A percentile compares a stretch with the other conserved stretches of the same genome.
phyloP scores from a whole-genome alignment of 108 stramenopile species.

The Nitzschia sp. region DNA sequence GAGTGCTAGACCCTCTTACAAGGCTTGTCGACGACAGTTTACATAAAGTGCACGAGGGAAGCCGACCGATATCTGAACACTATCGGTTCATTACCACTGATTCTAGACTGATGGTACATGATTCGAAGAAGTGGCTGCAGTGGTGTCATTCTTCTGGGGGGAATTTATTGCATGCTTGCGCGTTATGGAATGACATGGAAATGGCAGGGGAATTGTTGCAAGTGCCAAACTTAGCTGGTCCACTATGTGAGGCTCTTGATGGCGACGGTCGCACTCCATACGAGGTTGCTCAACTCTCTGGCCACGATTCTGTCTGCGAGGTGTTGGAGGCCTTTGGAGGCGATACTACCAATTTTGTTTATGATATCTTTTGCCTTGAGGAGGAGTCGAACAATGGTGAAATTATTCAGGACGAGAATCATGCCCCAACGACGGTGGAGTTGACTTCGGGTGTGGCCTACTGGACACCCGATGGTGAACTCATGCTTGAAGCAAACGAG shows the following conservation, averaged over 20 bases:
- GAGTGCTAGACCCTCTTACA: constrained; percentile 46
- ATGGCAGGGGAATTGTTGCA: constrained; percentile 35
- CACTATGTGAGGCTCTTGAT: constrained; percentile 34
- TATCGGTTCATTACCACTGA: constrained; percentile 40
- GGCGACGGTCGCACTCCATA: constrained; percentile 51
- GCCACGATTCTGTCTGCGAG: constrained; percentile 37
- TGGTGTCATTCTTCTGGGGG: constrained; percentile 35
- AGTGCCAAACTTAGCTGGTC: background rate
- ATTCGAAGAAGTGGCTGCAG: constrained; percentile 22
- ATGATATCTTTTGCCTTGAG: constrained; percentile 49
- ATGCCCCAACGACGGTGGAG: constrained; percentile 37
- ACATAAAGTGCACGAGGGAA: constrained; percentile 34
- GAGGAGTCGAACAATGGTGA: constrained; percentile 13
- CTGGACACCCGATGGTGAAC: constrained; percentile 75
- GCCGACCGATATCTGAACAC: constrained; percentile 21
- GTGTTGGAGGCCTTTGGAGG: constrained; percentile 51
- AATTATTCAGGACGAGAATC: background rate
- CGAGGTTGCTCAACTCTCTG: constrained; percentile 43
- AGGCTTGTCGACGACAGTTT: constrained; percentile 50
- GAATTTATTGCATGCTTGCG: constrained; percentile 48
- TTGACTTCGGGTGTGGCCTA: constrained; percentile 69
- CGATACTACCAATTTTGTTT: constrained; percentile 44
- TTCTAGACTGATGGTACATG: constrained; percentile 5
- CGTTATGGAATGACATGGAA: constrained; percentile 51
- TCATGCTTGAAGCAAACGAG: constrained; percentile 55